Conservation (phyloP, 73 alveolate genomes). For the Tetrahymena elliotti region DNA sequence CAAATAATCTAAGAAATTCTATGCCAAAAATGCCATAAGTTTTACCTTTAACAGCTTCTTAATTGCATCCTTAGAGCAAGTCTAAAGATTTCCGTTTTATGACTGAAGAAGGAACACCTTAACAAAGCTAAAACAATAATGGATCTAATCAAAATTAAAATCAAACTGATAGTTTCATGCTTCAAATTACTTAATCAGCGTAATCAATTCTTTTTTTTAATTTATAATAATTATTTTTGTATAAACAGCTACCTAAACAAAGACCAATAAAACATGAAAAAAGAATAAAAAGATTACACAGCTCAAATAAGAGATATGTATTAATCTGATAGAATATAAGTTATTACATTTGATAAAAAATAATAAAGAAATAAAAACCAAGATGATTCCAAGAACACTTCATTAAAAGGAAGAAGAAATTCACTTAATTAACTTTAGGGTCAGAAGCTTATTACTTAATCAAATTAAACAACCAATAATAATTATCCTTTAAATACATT, state of each 20-base stretch:
- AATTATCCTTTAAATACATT: neutral
- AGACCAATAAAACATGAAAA: neutral
- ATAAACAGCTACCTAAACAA: neutral
- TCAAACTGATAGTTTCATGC: neutral
- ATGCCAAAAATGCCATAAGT: neutral
- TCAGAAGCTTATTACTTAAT: neutral
- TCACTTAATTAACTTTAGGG: neutral
- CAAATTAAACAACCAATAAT: neutral
- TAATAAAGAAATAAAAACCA: neutral
- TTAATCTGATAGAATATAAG: neutral
- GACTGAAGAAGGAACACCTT: neutral
- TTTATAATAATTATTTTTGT: neutral
- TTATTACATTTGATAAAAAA: neutral
- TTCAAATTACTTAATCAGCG: neutral
- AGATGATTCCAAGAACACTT: neutral
- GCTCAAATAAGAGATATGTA: neutral
- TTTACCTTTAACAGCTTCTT: neutral
- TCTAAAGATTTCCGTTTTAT: neutral
- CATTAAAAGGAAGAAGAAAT: neutral
- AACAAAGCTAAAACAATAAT: neutral
- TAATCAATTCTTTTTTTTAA: neutral
- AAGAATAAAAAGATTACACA: neutral
- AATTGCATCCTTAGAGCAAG: neutral
- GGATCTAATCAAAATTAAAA: neutral
- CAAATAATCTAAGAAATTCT: neutral